phyloP scores from a whole-genome alignment of 2,329 filamentous ascomycete genomes.

The Lasiodiplodia gonubiensis region DNA sequence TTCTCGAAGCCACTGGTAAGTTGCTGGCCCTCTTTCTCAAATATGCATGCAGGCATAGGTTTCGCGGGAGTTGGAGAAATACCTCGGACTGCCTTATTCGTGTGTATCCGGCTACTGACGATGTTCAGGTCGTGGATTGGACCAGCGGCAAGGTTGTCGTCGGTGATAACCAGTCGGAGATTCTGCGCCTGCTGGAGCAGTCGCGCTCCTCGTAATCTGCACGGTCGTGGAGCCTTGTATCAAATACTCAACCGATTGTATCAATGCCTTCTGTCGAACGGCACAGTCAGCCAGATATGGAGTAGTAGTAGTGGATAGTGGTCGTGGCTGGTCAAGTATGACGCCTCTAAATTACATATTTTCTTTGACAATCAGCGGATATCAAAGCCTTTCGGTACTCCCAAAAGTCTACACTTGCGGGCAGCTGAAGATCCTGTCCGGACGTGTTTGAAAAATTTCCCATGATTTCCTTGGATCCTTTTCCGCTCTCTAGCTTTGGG shows the following conservation, averaged over 20 bases:
- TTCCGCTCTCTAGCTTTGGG: too few relatives aligned
- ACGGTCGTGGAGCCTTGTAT: too few relatives aligned
- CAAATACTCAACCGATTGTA: neutral
- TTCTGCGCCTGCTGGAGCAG: slow-evolving; percentile 76
- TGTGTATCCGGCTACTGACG: slow-evolving; percentile 6
- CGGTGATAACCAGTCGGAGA: slow-evolving; percentile 85
- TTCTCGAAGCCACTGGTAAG: slow-evolving; percentile 81
- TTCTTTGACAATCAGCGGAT: neutral
- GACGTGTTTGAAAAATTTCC: too few relatives aligned
- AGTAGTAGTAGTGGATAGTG: neutral
- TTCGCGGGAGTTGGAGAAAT: neutral
- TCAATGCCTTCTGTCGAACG: neutral
- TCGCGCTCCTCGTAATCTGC: slow-evolving; percentile 39
- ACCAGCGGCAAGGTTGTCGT: slow-evolving; percentile 80
- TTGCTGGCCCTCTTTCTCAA: neutral
- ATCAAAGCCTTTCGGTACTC: neutral
- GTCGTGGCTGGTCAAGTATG: neutral
- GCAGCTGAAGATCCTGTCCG: too few relatives aligned
- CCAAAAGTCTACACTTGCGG: too few relatives aligned
- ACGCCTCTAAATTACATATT: slow-evolving; percentile 6
- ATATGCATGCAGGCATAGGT: neutral
- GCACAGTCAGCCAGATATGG: neutral
- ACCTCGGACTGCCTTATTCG: neutral
- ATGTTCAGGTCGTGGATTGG: slow-evolving; percentile 76
- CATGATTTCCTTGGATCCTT: too few relatives aligned